Conservation (phyloP, 176 grass and related monocot genomes). For the Cenchrus purpureus region DNA sequence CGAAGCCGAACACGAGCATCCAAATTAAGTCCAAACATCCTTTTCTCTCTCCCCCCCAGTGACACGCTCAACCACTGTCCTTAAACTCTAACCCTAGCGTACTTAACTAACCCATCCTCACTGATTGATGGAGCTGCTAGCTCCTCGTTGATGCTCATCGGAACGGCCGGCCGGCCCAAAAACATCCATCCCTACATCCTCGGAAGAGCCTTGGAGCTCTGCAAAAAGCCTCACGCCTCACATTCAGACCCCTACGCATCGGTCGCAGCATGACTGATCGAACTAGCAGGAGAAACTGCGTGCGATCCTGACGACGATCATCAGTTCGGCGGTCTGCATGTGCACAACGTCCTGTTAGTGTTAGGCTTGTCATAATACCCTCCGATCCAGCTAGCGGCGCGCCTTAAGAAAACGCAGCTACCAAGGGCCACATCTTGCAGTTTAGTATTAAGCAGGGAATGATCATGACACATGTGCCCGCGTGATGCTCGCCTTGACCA, state of each 20-base stretch:
- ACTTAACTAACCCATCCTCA: neutral
- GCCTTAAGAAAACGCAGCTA: neutral
- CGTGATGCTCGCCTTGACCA: conserved; percentile 45
- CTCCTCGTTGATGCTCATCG: neutral
- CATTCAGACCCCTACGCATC: neutral
- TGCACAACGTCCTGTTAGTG: neutral
- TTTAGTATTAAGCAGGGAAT: conserved; percentile 14
- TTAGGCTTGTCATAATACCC: neutral
- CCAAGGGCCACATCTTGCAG: conserved; percentile 10
- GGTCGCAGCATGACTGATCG: neutral
- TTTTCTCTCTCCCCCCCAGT: neutral
- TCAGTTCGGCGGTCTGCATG: neutral
- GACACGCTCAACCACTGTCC: neutral
- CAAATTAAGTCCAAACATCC: neutral
- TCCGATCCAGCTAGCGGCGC: neutral
- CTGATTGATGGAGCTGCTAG: neutral
- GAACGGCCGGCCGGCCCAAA: neutral
- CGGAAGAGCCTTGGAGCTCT: neutral
- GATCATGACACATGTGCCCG: conserved; percentile 38
- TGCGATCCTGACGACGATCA: neutral
- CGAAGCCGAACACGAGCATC: neutral
- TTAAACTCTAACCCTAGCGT: neutral
- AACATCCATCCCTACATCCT: neutral
- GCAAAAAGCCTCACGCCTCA: neutral
- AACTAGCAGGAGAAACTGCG: neutral